Percentiles rank a stretch among this genome's conserved stretches.
Conservation (phyloP, 1,284 basidiomycete species). For the Leccinum huronense region DNA sequence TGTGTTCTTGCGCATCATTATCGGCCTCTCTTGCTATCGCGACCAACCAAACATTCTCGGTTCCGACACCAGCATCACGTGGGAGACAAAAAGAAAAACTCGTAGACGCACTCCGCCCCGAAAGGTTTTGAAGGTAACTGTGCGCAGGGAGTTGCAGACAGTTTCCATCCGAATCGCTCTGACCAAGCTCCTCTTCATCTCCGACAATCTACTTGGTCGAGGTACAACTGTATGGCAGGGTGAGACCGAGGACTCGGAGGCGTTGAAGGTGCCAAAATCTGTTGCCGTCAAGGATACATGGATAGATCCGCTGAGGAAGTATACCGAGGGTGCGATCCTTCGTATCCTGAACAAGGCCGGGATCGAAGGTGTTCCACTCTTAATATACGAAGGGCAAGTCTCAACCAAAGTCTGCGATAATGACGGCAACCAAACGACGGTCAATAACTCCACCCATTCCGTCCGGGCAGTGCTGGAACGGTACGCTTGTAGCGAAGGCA, state of each 20-base stretch:
- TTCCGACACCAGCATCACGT: neutral
- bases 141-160: neutral
- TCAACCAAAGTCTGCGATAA: neutral
- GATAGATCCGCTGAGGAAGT: slow-evolving; percentile 14
- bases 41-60: neutral
- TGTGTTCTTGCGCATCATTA: neutral
- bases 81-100: neutral
- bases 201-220: slow-evolving; percentile 6
- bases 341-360: neutral
- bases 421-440: neutral
- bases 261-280: neutral
- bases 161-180: neutral
- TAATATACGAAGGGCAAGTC: slow-evolving; percentile 11
- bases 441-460: neutral
- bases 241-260: neutral
- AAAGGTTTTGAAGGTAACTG: neutral
- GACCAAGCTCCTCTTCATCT: neutral
- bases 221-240: slow-evolving; percentile 12
- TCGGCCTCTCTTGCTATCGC: neutral
- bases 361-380: slow-evolving; percentile 9
- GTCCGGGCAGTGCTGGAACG: neutral
- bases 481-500: neutral
- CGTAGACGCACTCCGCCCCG: too few species aligned
- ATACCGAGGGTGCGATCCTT: slow-evolving; percentile 8
- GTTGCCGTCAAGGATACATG: slow-evolving; percentile 8